These are phyloP conservation scores for Anisodus acutangulus DNA, from an alignment of 257 asterid genomes.

Conservation along the genomic window DNA sequence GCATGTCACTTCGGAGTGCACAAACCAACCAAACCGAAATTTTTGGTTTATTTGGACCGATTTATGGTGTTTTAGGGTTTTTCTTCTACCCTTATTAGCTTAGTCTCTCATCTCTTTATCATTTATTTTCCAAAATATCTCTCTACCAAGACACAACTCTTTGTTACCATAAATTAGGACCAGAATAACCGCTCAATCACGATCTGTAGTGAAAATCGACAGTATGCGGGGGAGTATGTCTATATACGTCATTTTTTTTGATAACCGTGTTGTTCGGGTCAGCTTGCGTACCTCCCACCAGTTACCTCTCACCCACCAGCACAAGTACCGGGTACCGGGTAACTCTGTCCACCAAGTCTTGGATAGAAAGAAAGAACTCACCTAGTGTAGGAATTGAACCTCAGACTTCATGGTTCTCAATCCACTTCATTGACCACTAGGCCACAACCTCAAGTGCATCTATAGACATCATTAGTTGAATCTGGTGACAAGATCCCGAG, in stretches of 20 bases:
- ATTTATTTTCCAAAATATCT: background rate
- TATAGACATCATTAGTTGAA: background rate
- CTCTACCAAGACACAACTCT: background rate
- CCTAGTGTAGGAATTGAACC: no score
- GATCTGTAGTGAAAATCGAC: background rate
- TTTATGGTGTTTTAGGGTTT: no score
- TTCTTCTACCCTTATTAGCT: no score
- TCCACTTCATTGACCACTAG: background rate
- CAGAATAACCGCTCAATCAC: background rate
- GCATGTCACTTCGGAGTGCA: background rate
- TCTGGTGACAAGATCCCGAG: background rate
- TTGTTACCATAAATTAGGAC: conserved; percentile 1
- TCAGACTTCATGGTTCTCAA: background rate
- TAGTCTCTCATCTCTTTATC: background rate
- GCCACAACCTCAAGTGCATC: background rate
- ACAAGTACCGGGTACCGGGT: background rate
- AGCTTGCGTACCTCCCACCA: no score
- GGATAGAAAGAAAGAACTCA: no score
- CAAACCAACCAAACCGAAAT: background rate
- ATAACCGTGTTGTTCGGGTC: no score
- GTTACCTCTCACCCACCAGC: no score
- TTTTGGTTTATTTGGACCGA: background rate
- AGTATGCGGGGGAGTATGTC: background rate
- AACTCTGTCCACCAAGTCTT: background rate
- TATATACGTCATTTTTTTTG: background rate